A percentile compares a stretch with the other conserved stretches of the same genome.
phyloP scores from a whole-genome alignment of 306 rosid genomes.

The Pterocarpus santalinus region DNA sequence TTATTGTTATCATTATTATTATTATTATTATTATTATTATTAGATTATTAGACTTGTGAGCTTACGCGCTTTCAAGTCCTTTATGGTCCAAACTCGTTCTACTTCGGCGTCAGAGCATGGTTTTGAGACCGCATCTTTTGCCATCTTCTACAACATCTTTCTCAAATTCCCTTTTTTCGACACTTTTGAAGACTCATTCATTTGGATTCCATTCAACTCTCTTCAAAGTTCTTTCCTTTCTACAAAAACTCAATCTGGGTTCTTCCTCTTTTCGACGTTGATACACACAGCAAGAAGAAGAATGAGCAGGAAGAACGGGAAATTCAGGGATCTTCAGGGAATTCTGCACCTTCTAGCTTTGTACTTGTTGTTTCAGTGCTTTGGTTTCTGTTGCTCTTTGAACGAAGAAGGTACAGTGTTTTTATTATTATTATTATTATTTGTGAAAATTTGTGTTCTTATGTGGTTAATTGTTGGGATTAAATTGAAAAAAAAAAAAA shows the following conservation, averaged over 20 bases:
- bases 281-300: constrained; percentile 13
- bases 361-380: constrained; percentile 62
- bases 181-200: constrained; percentile 36
- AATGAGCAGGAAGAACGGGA: constrained; percentile 59
- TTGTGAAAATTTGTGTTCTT: constrained; percentile 29
- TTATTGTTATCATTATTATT: no score
- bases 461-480: not conserved
- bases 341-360: constrained; percentile 49
- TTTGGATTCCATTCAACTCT: constrained; percentile 6
- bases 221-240: constrained; percentile 34
- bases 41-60: not conserved
- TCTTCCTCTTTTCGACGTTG: constrained; percentile 34
- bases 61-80: constrained; percentile 10
- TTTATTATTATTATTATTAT: not conserved
- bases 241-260: constrained; percentile 39
- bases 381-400: constrained; percentile 67
- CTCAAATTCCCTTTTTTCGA: not conserved
- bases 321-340: constrained; percentile 48
- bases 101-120: constrained; percentile 42
- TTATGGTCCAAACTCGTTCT: not conserved
- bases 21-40: not conserved
- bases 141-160: constrained; percentile 12
- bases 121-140: constrained; percentile 29
- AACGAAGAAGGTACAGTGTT: constrained; percentile 74
- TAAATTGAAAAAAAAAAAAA: constrained; percentile 5